Evolutionary conservation across 1,139 yeast genomes (phyloP).

Genomic region (Lodderomyces metapsilosis): DNA sequence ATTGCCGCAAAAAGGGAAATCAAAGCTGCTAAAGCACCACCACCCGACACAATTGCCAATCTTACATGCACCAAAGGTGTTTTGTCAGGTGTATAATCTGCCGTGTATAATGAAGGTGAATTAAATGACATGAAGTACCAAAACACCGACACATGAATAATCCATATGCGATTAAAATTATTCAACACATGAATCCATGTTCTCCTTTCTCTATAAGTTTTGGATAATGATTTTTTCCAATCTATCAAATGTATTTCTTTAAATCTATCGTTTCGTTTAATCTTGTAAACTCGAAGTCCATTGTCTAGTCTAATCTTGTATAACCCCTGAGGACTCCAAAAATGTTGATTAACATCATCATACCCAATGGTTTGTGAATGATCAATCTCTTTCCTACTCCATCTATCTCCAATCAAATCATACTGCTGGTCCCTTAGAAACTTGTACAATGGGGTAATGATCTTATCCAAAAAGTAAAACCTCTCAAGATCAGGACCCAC

Average conservation of each 20-base stretch:
- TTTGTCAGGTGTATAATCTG: slow-evolving; percentile 43
- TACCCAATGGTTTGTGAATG: slow-evolving; percentile 75
- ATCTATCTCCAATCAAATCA: slow-evolving; percentile 32
- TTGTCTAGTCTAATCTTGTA: slow-evolving; percentile 44
- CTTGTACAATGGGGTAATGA: slow-evolving; percentile 47
- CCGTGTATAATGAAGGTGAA: slow-evolving; percentile 74
- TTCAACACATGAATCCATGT: slow-evolving; percentile 77
- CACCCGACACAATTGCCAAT: slow-evolving; percentile 49
- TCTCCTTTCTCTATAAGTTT: slow-evolving; percentile 72
- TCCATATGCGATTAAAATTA: slow-evolving; percentile 82
- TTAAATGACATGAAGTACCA: slow-evolving; percentile 84
- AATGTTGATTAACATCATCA: slow-evolving; percentile 82
- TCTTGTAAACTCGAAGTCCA: slow-evolving; percentile 43
- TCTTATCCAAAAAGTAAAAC: slow-evolving; percentile 31
- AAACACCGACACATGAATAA: slow-evolving; percentile 70
- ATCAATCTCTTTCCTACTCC: slow-evolving; percentile 57
- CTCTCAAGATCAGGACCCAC: slow-evolving; percentile 11
- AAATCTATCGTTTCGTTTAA: slow-evolving; percentile 48
- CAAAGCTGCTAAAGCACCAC: slow-evolving; percentile 68
- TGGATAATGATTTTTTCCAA: slow-evolving; percentile 66
- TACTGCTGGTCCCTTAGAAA: slow-evolving; percentile 45
- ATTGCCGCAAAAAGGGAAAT: slow-evolving; percentile 62
- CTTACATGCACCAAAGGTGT: slow-evolving; percentile 13
- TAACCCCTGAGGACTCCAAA: slow-evolving; percentile 75
- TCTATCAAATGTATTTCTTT: slow-evolving; percentile 44